phyloP scores from a whole-genome alignment of 768 basidiomycete species.

The Phanerodontia chrysosporium region DNA sequence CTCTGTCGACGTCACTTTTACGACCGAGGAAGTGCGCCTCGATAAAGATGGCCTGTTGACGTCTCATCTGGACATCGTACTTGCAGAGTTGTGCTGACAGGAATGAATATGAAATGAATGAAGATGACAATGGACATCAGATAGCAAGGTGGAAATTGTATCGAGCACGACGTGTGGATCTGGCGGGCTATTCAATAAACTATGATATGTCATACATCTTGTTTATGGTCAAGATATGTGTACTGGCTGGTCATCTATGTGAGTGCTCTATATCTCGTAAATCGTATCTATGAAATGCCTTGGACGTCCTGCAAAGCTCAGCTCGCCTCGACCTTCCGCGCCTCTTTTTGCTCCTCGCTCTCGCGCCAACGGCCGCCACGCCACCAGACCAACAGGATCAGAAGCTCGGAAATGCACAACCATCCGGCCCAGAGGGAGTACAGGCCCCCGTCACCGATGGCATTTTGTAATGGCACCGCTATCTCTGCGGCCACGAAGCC shows the following conservation, averaged over 20 bases:
- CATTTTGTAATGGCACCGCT: constrained; percentile 66
- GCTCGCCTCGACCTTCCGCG: not conserved
- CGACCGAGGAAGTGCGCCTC: constrained; percentile 52
- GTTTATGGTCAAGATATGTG: too few species aligned
- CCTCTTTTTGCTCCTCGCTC: constrained; percentile 41
- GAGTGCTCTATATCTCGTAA: too few species aligned
- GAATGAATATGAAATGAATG: too few species aligned
- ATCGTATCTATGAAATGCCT: too few species aligned
- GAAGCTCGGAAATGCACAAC: constrained; percentile 45
- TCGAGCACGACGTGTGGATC: too few species aligned
- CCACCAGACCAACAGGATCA: constrained; percentile 56
- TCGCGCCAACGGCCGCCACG: constrained; percentile 61
- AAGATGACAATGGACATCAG: too few species aligned
- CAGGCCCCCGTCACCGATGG: constrained; percentile 75
- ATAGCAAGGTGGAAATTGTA: too few species aligned
- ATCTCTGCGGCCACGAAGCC: constrained; percentile 71
- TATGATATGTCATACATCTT: too few species aligned
- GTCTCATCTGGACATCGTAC: constrained; percentile 6
- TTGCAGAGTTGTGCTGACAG: not conserved
- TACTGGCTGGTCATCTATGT: too few species aligned
- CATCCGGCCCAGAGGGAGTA: constrained; percentile 67
- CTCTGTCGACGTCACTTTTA: constrained; percentile 43
- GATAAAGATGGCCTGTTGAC: constrained; percentile 36
- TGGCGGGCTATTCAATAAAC: too few species aligned
- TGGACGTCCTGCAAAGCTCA: too few species aligned